phyloP scores from a whole-genome alignment of 441 rosid genomes.

The Erodium moschatum region DNA sequence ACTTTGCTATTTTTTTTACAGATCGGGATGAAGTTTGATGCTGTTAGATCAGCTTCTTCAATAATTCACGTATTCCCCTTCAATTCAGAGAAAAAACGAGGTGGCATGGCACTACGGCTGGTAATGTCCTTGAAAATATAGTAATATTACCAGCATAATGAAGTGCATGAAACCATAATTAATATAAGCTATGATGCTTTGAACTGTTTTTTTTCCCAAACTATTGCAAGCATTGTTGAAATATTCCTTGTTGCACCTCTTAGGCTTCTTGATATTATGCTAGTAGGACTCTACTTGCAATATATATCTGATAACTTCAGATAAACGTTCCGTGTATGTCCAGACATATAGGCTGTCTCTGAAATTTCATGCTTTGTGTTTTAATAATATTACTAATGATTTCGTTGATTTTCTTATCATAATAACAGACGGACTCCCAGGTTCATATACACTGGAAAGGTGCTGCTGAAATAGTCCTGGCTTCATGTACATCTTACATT shows the following conservation, averaged over 20 bases:
- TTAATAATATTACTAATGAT: not conserved
- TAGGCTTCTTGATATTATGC: not conserved
- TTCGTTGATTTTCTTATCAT: slow-evolving; percentile 15
- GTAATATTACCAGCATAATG: not conserved
- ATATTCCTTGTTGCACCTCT: not conserved
- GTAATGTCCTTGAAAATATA: slow-evolving; percentile 28
- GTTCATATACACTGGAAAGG: slow-evolving; percentile 96
- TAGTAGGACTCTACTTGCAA: not conserved
- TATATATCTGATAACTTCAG: not conserved
- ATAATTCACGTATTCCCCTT: slow-evolving; percentile 74
- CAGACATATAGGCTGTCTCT: slow-evolving; percentile 3
- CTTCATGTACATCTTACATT: slow-evolving; percentile 62
- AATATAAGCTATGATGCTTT: not conserved
- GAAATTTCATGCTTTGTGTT: not conserved
- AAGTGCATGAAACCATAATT: not conserved
- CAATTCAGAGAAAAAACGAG: slow-evolving; percentile 95
- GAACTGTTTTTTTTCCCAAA: slow-evolving; percentile 4
- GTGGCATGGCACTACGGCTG: slow-evolving; percentile 81
- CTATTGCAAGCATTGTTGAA: not conserved
- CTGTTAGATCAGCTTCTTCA: slow-evolving; percentile 59
- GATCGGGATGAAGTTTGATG: slow-evolving; percentile 91
- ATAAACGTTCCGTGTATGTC: not conserved
- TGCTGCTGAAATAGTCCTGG: slow-evolving; percentile 90
- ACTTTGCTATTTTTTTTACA: slow-evolving; percentile 29
- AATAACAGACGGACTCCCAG: slow-evolving; percentile 50